Evolutionary conservation across 73 alveolate genomes (phyloP).

Genomic region (Paramecium sonneborni): DNA sequence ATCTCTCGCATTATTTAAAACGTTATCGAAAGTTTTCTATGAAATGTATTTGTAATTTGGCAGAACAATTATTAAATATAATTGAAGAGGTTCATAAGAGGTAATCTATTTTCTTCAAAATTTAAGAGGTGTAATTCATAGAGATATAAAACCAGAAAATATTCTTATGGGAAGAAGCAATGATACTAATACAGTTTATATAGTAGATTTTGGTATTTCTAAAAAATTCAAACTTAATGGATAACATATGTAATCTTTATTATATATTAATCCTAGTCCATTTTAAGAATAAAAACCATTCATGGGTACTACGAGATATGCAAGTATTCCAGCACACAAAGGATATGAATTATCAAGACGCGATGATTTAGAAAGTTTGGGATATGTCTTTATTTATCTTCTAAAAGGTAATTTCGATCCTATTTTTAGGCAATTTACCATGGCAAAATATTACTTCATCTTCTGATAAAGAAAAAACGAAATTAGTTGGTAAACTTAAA

Average conservation of each 20-base stretch:
- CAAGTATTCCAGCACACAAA: conserved; percentile 79
- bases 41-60: conserved; percentile 39
- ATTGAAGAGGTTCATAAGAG: conserved; percentile 58
- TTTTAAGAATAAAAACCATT: conserved; percentile 64
- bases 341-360: conserved; percentile 90
- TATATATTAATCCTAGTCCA: conserved; percentile 61
- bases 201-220: conserved; percentile 88
- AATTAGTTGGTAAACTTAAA: conserved; percentile 85
- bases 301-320: conserved; percentile 84
- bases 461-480: conserved; percentile 89
- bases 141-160: conserved; percentile 87
- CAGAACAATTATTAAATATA: conserved; percentile 17
- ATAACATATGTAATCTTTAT: conserved; percentile 1
- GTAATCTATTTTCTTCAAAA: conserved; percentile 12
- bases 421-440: conserved; percentile 78
- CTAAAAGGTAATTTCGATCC: conserved; percentile 74
- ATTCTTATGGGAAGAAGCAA: conserved; percentile 77
- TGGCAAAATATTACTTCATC: conserved; percentile 94
- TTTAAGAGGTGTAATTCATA: conserved; percentile 69
- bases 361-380: conserved; percentile 84
- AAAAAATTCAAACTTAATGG: conserved; percentile 67
- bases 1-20: conserved; percentile 40
- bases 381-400: conserved; percentile 79
- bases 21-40: not conserved
- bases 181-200: conserved; percentile 60